These are phyloP conservation scores for Darksidea phi DNA, from an alignment of 495 filamentous ascomycete genomes.

Conservation along the genomic window DNA sequence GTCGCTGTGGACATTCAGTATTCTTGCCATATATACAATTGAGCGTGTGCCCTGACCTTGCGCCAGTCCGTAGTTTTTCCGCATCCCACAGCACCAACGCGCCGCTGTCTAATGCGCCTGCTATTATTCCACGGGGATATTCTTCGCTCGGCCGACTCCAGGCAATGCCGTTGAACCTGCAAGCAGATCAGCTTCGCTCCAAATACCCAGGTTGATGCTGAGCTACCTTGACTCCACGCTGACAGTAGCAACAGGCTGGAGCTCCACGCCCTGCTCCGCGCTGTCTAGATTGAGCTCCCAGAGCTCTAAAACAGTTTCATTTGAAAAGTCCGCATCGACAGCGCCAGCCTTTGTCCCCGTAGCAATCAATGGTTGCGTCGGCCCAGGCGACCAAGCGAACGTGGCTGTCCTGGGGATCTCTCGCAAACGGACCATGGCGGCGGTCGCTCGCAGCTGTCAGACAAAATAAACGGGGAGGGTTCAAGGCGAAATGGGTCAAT, in stretches of 20 bases:
- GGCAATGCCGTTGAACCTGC: constrained; percentile 93
- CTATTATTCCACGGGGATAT: constrained; percentile 79
- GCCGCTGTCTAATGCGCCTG: constrained; percentile 93
- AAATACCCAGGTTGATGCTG: not conserved
- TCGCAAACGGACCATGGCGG: constrained; percentile 86
- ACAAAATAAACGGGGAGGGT: constrained; percentile 35
- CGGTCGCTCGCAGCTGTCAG: constrained; percentile 31
- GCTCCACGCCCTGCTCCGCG: constrained; percentile 70
- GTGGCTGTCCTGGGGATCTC: constrained; percentile 95
- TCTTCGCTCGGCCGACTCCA: constrained; percentile 81
- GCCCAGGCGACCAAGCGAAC: constrained; percentile 90
- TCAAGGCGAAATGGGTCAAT: constrained; percentile 31
- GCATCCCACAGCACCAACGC: constrained; percentile 96
- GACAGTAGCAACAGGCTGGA: constrained; percentile 80
- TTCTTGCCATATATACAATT: not conserved
- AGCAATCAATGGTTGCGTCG: constrained; percentile 73
- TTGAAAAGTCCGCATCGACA: constrained; percentile 95
- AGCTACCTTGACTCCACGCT: constrained; percentile 84
- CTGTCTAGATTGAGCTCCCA: constrained; percentile 88
- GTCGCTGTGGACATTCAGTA: constrained; percentile 53
- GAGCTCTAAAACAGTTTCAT: constrained; percentile 92
- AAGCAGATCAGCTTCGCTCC: not conserved
- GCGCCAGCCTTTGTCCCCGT: constrained; percentile 96
- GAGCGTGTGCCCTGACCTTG: constrained; percentile 45
- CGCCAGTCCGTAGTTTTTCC: constrained; percentile 71